Evolutionary conservation across 257 asterid species (phyloP), one percentile per base, ranked within the genome.

Genomic region (Ilex aquifolium): DNA sequence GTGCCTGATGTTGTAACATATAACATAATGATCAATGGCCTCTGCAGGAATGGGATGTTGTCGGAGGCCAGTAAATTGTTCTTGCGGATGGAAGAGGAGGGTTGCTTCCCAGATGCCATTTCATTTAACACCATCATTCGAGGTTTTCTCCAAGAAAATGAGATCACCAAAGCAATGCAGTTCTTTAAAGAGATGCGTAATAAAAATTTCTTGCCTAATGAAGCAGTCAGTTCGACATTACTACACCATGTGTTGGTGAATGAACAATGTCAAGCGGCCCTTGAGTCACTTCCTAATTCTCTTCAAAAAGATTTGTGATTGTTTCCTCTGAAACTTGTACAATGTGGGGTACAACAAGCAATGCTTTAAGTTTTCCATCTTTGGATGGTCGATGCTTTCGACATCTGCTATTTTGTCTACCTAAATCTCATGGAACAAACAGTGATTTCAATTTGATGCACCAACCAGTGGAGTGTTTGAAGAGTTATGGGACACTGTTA

Each of bases 301-400:
- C 42, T 36, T 36, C 42, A 36, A 2, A 36, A 36, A 36, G 42
- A 36, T 36, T 36, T 36, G 2, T 8, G 8, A 36, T 8, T 36
- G 42, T 4, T 36, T 36, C 8, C 42, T 36, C 8, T 36, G 5
- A 36, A 36, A 36, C 7, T 8, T 4, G 1, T 36, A 8, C 42
- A 36, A 36, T 36, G 42, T 36, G 42, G 5, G 8, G 7, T 8
- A 36, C 5, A 36, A 36, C 7, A 36, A 36, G 42, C 8, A 4
- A 4, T 8, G 42, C 5, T 36, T 0, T 36, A 36, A 36, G 42
- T 4, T 36, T 36, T 36, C 0, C 8, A 36, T 36, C 42, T 4
- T 36, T 36, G 42, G 42, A 8, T 21, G 27, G 27, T 21, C 1
- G 27, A 21, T 65, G 56, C 80, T 91, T 2, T 36, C 40, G 3